Evolutionary conservation across 768 basidiomycete species (phyloP), one percentile per base, ranked within the genome.

Genomic region (Macrocybe gigantea): DNA sequence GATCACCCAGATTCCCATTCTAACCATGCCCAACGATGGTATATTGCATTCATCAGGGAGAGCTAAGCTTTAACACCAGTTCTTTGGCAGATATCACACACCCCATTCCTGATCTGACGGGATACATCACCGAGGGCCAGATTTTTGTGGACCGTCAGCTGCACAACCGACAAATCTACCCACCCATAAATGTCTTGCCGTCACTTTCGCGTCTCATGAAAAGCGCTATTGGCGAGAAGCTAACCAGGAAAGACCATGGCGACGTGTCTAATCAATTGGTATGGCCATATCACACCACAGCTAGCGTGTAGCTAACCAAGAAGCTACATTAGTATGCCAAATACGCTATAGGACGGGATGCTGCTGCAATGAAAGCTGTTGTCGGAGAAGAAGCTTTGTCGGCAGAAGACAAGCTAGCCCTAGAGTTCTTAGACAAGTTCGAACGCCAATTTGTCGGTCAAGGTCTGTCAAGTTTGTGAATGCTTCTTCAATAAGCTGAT

Each of bases 11-110:
- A 96, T 98, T 66, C 96, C 96, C 51, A 99, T 98, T 61, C 78
- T 99, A 48, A 98, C 96, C 51, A 99, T 99, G 96, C 96, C 96
- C 22, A 99, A 98, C 70, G 96, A 98, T 68, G 95, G 93, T 90
- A 70, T 72, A 78, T 65, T 55, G 44, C 53, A 43, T 51, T 36
- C 49, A 44, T 37, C 45, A 38, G 36, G 40, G 46, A 52, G 41
- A 53, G 45, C 36, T 50, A 50, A 48, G 51, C 39, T 56, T 32
- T 53, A 36, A 55, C 45, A 13, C 45, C 36, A 14, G 34, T 51
- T 15, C 38, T 41, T 53, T 53, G 22, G 22, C 43, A 97, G 95
- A 98, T 76, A 99, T 99, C 68, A 98, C 96, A n/a, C 96, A 99
- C 70, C 96, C 96, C 50, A 97, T 99, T 69, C 95, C 95, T 62